Conservation (phyloP, 1,139 yeast genomes). For the Kodamaea fungicola region DNA sequence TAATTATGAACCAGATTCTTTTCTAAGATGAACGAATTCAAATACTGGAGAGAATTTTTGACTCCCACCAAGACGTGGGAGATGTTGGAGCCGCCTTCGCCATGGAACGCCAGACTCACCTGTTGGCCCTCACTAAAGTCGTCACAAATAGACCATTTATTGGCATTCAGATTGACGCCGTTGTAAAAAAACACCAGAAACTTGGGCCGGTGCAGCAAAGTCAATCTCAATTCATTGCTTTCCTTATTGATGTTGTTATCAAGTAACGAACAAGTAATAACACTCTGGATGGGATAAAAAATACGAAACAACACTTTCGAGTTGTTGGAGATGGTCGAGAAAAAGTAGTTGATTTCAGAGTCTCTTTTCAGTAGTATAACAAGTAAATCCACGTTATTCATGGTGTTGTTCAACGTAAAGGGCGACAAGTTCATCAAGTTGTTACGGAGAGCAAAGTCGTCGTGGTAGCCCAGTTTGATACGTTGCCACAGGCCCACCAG, state of each 20-base stretch:
- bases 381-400: conserved; percentile 65
- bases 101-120: conserved; percentile 61
- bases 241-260: conserved; percentile 44
- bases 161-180: conserved; percentile 47
- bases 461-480: conserved; percentile 58
- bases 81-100: conserved; percentile 47
- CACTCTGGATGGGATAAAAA: conserved; percentile 55
- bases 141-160: conserved; percentile 81
- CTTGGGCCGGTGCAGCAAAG: conserved; percentile 60
- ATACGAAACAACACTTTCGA: conserved; percentile 67
- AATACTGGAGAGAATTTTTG: conserved; percentile 48
- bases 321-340: conserved; percentile 64
- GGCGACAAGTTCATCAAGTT: conserved; percentile 64
- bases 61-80: conserved; percentile 58
- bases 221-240: conserved; percentile 50
- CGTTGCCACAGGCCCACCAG: conserved; percentile 81
- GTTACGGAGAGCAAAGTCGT: conserved; percentile 35
- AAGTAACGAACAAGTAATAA: conserved; percentile 44
- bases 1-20: conserved; percentile 17
- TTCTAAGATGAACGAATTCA: conserved; percentile 54
- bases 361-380: conserved; percentile 67
- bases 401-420: conserved; percentile 54
- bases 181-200: conserved; percentile 69
- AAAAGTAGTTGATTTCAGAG: conserved; percentile 69
- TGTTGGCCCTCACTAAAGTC: conserved; percentile 82